Evolutionary conservation across 345 rosid genomes (phyloP).

Genomic region (Lagerstroemia speciosa): DNA sequence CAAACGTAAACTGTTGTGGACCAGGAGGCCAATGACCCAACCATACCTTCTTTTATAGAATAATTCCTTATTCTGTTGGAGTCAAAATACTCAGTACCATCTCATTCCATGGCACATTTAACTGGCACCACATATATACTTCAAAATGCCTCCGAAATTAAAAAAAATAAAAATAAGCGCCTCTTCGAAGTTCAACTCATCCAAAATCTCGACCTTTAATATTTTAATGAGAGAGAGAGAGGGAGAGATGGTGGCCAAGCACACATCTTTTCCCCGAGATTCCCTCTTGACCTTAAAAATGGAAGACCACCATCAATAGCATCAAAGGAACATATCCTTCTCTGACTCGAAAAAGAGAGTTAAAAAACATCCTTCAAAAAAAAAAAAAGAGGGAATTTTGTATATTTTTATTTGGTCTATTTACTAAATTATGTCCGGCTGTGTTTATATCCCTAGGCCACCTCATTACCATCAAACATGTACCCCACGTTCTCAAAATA

Average conservation of each 20-base stretch:
- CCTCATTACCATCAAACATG: slow-evolving; percentile 6
- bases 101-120: neutral
- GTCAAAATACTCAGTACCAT: no score
- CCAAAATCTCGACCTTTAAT: neutral
- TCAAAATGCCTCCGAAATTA: no score
- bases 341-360: neutral
- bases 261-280: slow-evolving; percentile 16
- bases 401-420: neutral
- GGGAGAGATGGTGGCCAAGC: slow-evolving; percentile 5
- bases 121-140: neutral
- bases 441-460: neutral
- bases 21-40: no score
- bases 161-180: no score
- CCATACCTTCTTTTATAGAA: no score
- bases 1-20: no score
- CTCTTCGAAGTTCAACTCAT: neutral
- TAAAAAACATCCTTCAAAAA: no score
- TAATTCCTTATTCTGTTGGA: no score
- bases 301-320: slow-evolving; percentile 1
- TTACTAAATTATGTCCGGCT: neutral
- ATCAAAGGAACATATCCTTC: neutral
- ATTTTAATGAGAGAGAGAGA: neutral
- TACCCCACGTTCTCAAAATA: slow-evolving; percentile 10
- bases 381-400: neutral
- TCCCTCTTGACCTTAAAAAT: slow-evolving; percentile 6